These are phyloP conservation scores for Myrmaecium sp. DNA, from an alignment of 2,329 filamentous ascomycete genomes.

Conservation along the genomic window DNA sequence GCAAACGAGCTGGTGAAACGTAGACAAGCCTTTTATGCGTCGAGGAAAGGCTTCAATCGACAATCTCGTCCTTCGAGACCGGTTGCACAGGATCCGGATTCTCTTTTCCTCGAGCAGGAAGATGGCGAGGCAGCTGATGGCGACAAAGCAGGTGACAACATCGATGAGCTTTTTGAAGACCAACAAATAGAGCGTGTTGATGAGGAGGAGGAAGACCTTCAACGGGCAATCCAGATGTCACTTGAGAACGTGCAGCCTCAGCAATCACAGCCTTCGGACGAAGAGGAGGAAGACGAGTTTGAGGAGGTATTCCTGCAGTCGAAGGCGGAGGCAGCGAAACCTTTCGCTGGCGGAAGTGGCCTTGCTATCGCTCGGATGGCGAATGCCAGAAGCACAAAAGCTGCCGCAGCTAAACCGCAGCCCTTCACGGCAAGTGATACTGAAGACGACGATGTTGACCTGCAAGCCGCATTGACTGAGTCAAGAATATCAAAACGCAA, in stretches of 20 bases:
- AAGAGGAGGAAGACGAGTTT: constrained; percentile 32
- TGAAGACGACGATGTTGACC: constrained; percentile 62
- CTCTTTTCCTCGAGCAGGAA: constrained; percentile 37
- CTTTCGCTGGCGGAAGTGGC: constrained; percentile 27
- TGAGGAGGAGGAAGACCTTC: constrained; percentile 58
- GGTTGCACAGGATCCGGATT: constrained; percentile 27
- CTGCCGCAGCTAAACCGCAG: constrained; percentile 15
- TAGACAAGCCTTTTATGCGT: constrained; percentile 30
- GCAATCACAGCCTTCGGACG: constrained; percentile 12
- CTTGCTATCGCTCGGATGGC: constrained; percentile 56
- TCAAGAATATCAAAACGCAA: constrained; percentile 39
- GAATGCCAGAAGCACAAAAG: constrained; percentile 53
- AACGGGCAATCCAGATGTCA: constrained; percentile 70
- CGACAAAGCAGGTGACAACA: constrained; percentile 27
- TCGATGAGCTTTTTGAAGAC: constrained; percentile 42
- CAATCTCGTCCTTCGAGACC: constrained; percentile 7
- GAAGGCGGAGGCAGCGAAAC: constrained; percentile 24
- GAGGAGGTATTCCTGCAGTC: constrained; percentile 27
- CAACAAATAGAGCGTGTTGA: constrained; percentile 23
- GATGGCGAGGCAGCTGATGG: constrained; percentile 22
- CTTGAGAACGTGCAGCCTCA: constrained; percentile 42
- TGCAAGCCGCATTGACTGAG: constrained; percentile 58
- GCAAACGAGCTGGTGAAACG: constrained; percentile 23
- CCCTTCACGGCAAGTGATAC: constrained; percentile 29
- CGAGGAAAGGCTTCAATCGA: constrained; percentile 13